Percentiles rank a stretch among this genome's conserved stretches.
These are phyloP conservation scores for Epichloe aotearoae DNA, from an alignment of 2,329 filamentous ascomycete species.

Conservation along the genomic window DNA sequence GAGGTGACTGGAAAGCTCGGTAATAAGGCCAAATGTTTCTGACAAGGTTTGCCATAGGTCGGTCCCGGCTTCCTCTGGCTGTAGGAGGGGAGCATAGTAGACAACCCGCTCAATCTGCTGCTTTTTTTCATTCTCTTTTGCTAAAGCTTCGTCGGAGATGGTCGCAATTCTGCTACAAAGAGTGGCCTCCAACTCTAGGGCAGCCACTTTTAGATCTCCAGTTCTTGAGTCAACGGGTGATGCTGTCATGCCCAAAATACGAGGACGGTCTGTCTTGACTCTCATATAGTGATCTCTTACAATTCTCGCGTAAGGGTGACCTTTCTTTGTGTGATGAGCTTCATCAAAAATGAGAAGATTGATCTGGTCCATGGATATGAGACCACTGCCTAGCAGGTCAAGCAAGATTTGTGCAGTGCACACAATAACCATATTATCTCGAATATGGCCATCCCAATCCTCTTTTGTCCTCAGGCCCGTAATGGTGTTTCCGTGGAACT, in stretches of 20 bases:
- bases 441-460: conserved; percentile 39
- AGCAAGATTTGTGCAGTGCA: conserved; percentile 84
- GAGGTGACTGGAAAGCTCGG: conserved; percentile 43
- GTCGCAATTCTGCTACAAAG: conserved; percentile 79
- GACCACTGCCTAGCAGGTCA: conserved; percentile 64
- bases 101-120: conserved; percentile 37
- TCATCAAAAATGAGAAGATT: conserved; percentile 93
- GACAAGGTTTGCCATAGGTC: conserved; percentile 47
- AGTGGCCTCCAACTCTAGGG: conserved; percentile 59
- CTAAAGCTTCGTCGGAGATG: conserved; percentile 28
- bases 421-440: conserved; percentile 68
- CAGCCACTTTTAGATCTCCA: conserved; percentile 53
- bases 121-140: conserved; percentile 10
- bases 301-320: conserved; percentile 79
- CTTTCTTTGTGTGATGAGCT: conserved; percentile 90
- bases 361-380: conserved; percentile 67
- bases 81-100: conserved; percentile 30
- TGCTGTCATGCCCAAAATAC: conserved; percentile 91
- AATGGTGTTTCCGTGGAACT: conserved; percentile 59
- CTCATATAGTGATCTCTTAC: conserved; percentile 73
- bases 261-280: conserved; percentile 43
- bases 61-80: conserved; percentile 42
- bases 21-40: conserved; percentile 25
- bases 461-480: conserved; percentile 25
- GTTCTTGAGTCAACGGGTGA: conserved; percentile 79